Percentiles rank a stretch among this genome's conserved stretches.
Evolutionary conservation across 179 eudicot species (phyloP).

Genomic region (Drosera spatulata): DNA sequence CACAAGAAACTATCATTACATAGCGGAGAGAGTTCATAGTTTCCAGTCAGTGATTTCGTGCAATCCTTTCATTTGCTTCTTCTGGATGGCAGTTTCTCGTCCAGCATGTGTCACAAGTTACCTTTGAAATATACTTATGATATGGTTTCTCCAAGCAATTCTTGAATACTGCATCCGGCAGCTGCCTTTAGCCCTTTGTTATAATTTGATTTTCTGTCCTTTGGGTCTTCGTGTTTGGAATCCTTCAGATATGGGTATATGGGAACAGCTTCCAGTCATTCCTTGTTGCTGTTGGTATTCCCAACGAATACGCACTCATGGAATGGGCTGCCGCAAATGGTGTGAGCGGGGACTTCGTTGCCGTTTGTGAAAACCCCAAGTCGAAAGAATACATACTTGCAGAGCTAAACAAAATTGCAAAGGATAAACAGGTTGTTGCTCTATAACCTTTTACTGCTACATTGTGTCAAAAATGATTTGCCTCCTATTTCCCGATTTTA

Average conservation of each 20-base stretch:
- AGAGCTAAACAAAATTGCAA: slow-evolving; percentile 62
- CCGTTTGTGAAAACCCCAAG: slow-evolving; percentile 55
- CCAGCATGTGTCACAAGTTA: too few species aligned
- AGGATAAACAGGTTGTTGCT: slow-evolving; percentile 66
- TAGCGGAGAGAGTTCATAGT: too few species aligned
- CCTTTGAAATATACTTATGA: too few species aligned
- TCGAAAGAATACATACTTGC: slow-evolving; percentile 55
- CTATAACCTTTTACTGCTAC: not conserved
- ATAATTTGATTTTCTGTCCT: not conserved
- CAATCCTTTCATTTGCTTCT: too few species aligned
- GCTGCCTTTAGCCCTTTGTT: too few species aligned
- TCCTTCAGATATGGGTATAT: slow-evolving; percentile 57
- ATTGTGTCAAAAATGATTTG: too few species aligned
- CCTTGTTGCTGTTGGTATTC: slow-evolving; percentile 78
- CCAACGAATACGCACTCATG: slow-evolving; percentile 52
- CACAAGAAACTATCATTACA: too few species aligned
- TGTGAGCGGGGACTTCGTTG: slow-evolving; percentile 42
- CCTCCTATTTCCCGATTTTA: too few species aligned
- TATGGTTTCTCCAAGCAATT: not conserved
- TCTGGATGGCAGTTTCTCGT: too few species aligned
- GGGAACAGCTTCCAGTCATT: slow-evolving; percentile 35
- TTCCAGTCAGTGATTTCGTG: too few species aligned
- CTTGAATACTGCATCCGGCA: too few species aligned
- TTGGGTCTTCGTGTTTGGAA: not conserved
- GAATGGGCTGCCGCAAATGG: slow-evolving; percentile 66